Evolutionary conservation across 2,329 filamentous ascomycete species (phyloP).

Genomic region (Teratosphaeriaceae sp.): DNA sequence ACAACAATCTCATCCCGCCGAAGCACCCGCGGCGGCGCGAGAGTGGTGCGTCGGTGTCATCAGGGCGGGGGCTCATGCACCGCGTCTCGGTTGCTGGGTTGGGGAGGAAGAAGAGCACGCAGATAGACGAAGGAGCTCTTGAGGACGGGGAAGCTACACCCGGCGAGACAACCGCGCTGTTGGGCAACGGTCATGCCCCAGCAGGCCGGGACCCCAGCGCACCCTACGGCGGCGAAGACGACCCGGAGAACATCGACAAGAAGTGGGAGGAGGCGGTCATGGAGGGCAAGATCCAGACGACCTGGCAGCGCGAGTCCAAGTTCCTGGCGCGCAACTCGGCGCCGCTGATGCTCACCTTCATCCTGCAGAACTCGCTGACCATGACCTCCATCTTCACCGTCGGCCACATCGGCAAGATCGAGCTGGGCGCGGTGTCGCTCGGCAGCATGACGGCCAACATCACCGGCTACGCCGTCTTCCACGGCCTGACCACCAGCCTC

Average conservation of each 20-base stretch:
- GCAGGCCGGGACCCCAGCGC: conserved; percentile 19
- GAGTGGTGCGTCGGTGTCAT: conserved; percentile 16
- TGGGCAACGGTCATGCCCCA: conserved; percentile 30
- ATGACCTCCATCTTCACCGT: conserved; percentile 44
- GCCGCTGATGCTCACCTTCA: conserved; percentile 41
- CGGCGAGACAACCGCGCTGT: conserved; percentile 44
- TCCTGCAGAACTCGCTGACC: conserved; percentile 44
- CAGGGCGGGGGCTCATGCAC: conserved; percentile 10
- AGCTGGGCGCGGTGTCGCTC: conserved; percentile 42
- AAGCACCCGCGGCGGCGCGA: conserved; percentile 38
- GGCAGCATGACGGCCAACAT: conserved; percentile 45
- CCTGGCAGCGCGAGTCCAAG: conserved; percentile 84
- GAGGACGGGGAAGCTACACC: conserved; percentile 4
- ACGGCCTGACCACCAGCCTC: conserved; percentile 72
- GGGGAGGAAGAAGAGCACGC: conserved; percentile 25
- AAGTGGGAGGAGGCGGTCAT: conserved; percentile 83
- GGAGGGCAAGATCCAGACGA: conserved; percentile 75
- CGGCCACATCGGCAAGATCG: conserved; percentile 43
- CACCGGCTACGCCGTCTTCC: conserved; percentile 42
- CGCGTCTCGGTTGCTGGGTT: conserved; percentile 13
- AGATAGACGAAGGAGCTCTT: conserved; percentile 19
- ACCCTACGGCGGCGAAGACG: conserved; percentile 43
- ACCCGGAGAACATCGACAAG: conserved; percentile 55
- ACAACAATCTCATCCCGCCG: conserved; percentile 53
- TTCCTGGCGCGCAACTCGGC: conserved; percentile 52